phyloP scores from a whole-genome alignment of 2,329 filamentous ascomycete genomes.

The Dryadomyces quercus-mongolicae region DNA sequence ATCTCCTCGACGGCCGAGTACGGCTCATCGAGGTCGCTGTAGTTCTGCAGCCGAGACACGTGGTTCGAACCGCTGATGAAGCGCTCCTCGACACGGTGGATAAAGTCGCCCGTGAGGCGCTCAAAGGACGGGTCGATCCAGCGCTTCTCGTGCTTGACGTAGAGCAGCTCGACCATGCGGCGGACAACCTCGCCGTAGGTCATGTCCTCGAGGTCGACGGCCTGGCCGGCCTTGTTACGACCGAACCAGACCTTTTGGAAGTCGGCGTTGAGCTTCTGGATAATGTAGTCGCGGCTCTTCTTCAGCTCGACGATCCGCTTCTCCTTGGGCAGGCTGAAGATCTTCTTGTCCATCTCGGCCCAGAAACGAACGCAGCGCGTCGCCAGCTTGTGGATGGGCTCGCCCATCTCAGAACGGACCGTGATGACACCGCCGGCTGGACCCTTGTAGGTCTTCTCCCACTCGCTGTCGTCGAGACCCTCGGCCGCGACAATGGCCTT shows the following conservation, averaged over 20 bases:
- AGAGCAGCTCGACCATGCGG: slow-evolving; percentile 81
- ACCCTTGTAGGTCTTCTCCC: slow-evolving; percentile 90
- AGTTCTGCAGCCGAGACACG: slow-evolving; percentile 78
- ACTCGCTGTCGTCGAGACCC: slow-evolving; percentile 69
- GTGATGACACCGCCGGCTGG: slow-evolving; percentile 89
- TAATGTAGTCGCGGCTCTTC: slow-evolving; percentile 82
- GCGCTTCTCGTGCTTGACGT: slow-evolving; percentile 76
- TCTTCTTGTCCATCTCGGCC: slow-evolving; percentile 98
- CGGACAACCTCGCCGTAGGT: slow-evolving; percentile 81
- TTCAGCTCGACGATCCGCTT: slow-evolving; percentile 80
- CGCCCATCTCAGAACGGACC: slow-evolving; percentile 96
- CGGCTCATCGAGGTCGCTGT: slow-evolving; percentile 74
- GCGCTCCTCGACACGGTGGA: slow-evolving; percentile 91
- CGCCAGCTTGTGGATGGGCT: slow-evolving; percentile 97
- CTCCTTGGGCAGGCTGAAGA: slow-evolving; percentile 91
- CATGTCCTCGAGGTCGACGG: slow-evolving; percentile 89
- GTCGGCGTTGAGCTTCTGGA: slow-evolving; percentile 89
- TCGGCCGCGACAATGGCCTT: slow-evolving; percentile 79
- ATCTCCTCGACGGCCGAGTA: slow-evolving; percentile 69
- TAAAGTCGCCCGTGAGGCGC: slow-evolving; percentile 84
- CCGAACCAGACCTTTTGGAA: slow-evolving; percentile 98
- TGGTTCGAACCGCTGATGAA: slow-evolving; percentile 65
- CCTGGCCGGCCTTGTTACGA: slow-evolving; percentile 65
- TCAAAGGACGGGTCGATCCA: slow-evolving; percentile 85
- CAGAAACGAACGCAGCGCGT: slow-evolving; percentile 94